These are phyloP conservation scores for Thielaviopsis musarum DNA, from an alignment of 2,329 filamentous ascomycete species.

Conservation along the genomic window DNA sequence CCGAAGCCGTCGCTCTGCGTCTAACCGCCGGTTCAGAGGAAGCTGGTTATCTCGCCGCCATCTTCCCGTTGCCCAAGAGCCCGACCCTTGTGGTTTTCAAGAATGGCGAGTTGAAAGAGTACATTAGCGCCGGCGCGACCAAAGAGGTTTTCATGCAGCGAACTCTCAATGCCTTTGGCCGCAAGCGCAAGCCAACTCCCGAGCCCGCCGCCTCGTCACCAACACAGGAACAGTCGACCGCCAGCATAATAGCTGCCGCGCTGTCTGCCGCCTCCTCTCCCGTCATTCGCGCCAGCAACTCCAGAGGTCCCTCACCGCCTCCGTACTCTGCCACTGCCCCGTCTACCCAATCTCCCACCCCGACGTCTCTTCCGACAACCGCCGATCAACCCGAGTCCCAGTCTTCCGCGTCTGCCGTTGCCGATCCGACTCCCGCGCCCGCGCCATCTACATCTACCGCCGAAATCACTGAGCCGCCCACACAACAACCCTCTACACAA, in stretches of 20 bases:
- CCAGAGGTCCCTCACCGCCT: slow-evolving; percentile 12
- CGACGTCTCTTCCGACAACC: neutral
- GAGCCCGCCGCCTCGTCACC: slow-evolving; percentile 6
- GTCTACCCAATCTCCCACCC: slow-evolving; percentile 11
- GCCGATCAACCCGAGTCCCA: slow-evolving; percentile 3
- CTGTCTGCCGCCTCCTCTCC: slow-evolving; percentile 14
- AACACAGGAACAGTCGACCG: slow-evolving; percentile 10
- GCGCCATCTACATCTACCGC: slow-evolving; percentile 14
- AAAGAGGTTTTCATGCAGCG: slow-evolving; percentile 48
- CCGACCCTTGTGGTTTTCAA: slow-evolving; percentile 68
- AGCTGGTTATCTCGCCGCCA: slow-evolving; percentile 63
- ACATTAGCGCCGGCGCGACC: slow-evolving; percentile 46
- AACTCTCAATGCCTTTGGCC: slow-evolving; percentile 20
- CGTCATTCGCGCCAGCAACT: slow-evolving; percentile 8
- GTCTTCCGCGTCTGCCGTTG: slow-evolving; percentile 1
- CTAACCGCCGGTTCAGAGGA: slow-evolving; percentile 60
- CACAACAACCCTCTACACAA: slow-evolving; percentile 13
- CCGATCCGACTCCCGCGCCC: slow-evolving; percentile 14
- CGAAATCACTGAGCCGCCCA: neutral
- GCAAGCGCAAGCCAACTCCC: slow-evolving; percentile 11
- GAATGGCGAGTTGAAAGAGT: slow-evolving; percentile 62
- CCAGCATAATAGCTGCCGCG: slow-evolving; percentile 10
- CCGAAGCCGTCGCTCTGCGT: slow-evolving; percentile 52
- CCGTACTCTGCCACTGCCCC: slow-evolving; percentile 12
- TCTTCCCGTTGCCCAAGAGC: slow-evolving; percentile 64